Base-by-base conservation (phyloP, 768 basidiomycete species). In the Suillus paluster region DNA sequence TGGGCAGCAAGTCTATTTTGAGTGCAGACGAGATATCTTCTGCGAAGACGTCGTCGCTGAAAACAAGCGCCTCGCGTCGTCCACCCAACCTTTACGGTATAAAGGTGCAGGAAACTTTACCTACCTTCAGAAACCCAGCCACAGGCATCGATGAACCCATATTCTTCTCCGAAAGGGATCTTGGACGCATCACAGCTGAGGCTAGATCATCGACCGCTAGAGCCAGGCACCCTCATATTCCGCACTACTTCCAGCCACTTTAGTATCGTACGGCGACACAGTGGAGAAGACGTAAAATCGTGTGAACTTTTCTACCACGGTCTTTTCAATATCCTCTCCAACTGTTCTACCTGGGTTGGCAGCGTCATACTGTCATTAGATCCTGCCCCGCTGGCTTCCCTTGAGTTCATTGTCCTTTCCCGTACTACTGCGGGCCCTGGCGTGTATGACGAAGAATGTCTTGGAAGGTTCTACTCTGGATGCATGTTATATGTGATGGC, bases 31-130 rank as follows among this genome's bases (percentile, higher is more conserved):
- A 34, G 67, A 68, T 19, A 23, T 63, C 3, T 70, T 67, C 67
- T 68, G 69, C 34, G 69, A 70, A 50, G 69, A 70, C 59, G n/a
- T 69, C 8, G 56, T 64, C 25, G 61, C 66, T 1, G 69, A 70
- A 33, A 67, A 61, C 19, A 58, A 61, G 39, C 39, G 39, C 39
- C 39, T 17, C 39, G 38, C 38, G 14, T 38, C 38, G 38, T 38
- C 38, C 38, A 38, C 3, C 38, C 38, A 38, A 14, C 38, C 38
- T 11, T 15, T 38, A 12, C 38, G 38, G 36, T 38, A 38, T 38
- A 38, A 4, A 38, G 38, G 38, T 38, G 38, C 12, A 14, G 38
- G 38, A 38, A 41, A 41, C 15, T 17, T 41, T 15, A 17, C 39
- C 39, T 5, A 17, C 39, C 15, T 39, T 39, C 39, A 4, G 5